Evolutionary conservation across 176 grass and related monocot genomes (phyloP).

Genomic region (Poa annua): DNA sequence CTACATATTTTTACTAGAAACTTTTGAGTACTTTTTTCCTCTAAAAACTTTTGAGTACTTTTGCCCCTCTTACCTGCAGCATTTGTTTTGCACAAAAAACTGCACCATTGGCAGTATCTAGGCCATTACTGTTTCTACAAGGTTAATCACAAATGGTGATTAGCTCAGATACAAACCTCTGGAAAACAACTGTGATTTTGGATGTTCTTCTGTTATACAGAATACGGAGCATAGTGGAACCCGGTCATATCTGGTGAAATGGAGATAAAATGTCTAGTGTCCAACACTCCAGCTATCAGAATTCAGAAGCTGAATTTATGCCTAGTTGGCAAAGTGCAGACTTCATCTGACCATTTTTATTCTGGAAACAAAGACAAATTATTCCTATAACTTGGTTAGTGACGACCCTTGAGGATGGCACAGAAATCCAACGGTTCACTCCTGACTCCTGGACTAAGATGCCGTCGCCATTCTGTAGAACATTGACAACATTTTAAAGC

Average conservation of each 20-base stretch:
- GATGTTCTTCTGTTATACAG: neutral
- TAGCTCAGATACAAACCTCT: neutral
- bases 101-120: neutral
- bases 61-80: neutral
- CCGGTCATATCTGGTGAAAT: neutral
- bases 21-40: neutral
- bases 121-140: neutral
- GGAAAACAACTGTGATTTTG: conserved; percentile 4
- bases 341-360: neutral
- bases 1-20: neutral
- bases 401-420: neutral
- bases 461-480: neutral
- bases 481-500: conserved; percentile 13
- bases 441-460: neutral
- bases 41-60: neutral
- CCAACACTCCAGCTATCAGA: neutral
- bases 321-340: neutral
- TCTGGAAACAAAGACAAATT: neutral
- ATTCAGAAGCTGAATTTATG: neutral
- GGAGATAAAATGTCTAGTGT: neutral
- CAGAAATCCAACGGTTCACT: conserved; percentile 2
- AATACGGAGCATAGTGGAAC: neutral
- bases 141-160: neutral
- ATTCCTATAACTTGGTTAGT: neutral
- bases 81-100: conserved; percentile 9